Percentiles rank a stretch among this genome's conserved stretches.
Evolutionary conservation across 805 yeast genomes (phyloP).

Genomic region (Jamesozyma hellenica): DNA sequence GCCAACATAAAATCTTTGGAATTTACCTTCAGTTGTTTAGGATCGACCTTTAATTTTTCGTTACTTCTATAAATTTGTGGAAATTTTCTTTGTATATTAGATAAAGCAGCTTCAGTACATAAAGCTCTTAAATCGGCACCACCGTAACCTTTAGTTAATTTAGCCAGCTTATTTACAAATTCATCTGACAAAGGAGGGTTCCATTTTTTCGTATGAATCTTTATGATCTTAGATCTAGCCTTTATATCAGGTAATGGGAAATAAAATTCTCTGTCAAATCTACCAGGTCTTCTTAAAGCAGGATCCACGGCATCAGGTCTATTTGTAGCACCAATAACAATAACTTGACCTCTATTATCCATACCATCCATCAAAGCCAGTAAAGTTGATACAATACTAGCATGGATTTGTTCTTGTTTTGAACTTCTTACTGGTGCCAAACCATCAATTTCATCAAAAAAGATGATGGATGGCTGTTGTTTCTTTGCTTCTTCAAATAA

Average conservation of each 20-base stretch:
- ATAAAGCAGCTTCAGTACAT: slow-evolving; percentile 91
- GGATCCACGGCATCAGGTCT: slow-evolving; percentile 98
- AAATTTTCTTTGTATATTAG: slow-evolving; percentile 80
- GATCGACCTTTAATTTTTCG: slow-evolving; percentile 66
- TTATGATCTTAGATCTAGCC: slow-evolving; percentile 68
- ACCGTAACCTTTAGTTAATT: slow-evolving; percentile 88
- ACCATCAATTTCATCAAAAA: slow-evolving; percentile 97
- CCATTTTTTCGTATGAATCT: slow-evolving; percentile 88
- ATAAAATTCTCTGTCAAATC: slow-evolving; percentile 94
- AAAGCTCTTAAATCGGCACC: slow-evolving; percentile 94
- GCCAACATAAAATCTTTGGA: slow-evolving; percentile 83
- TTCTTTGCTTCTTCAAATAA: slow-evolving; percentile 92
- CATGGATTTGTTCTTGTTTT: slow-evolving; percentile 96
- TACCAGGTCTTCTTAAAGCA: slow-evolving; percentile 90
- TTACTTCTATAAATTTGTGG: slow-evolving; percentile 83
- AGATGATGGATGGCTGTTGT: slow-evolving; percentile 91
- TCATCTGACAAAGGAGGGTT: slow-evolving; percentile 51
- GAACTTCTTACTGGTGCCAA: slow-evolving; percentile 96
- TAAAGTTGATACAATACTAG: slow-evolving; percentile 89
- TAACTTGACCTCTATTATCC: slow-evolving; percentile 97
- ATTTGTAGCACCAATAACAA: slow-evolving; percentile 96
- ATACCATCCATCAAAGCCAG: slow-evolving; percentile 97
- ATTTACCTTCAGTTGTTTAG: slow-evolving; percentile 57
- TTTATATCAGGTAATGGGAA: slow-evolving; percentile 82
- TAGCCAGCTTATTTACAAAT: slow-evolving; percentile 60